phyloP scores from a whole-genome alignment of 1,284 basidiomycete genomes.

The Pisolithus thermaeus region DNA sequence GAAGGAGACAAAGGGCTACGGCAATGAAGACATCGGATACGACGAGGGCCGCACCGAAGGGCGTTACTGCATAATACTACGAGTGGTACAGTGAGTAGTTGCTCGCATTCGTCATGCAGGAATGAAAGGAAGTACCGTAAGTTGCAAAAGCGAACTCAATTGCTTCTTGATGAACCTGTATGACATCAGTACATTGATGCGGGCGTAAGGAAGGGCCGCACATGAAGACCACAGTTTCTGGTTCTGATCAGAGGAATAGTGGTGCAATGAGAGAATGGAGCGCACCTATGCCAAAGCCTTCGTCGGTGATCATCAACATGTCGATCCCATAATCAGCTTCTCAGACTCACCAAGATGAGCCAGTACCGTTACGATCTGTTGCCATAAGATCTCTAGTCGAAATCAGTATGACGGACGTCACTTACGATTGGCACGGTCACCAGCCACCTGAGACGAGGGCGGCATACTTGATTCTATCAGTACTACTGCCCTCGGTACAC shows the following conservation, averaged over 20 bases:
- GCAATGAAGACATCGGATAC: not conserved
- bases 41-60: not conserved
- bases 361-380: not conserved
- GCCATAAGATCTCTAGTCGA: not conserved
- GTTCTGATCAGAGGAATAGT: not conserved
- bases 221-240: not conserved
- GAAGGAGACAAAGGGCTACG: not conserved
- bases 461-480: not conserved
- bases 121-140: not conserved
- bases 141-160: not conserved
- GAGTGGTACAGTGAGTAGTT: not conserved
- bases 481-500: not conserved
- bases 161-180: not conserved
- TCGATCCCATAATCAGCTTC: not conserved
- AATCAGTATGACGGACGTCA: not conserved
- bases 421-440: not conserved
- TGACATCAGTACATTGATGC: not conserved
- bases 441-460: not conserved
- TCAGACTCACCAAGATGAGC: not conserved
- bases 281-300: not conserved
- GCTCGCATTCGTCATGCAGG: no score
- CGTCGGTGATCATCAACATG: not conserved
- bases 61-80: not conserved
- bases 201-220: not conserved
- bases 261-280: not conserved